A percentile compares a stretch with the other conserved stretches of the same genome.
Conservation (phyloP, 2,329 filamentous ascomycete species). For the Botrytis byssoidea region DNA sequence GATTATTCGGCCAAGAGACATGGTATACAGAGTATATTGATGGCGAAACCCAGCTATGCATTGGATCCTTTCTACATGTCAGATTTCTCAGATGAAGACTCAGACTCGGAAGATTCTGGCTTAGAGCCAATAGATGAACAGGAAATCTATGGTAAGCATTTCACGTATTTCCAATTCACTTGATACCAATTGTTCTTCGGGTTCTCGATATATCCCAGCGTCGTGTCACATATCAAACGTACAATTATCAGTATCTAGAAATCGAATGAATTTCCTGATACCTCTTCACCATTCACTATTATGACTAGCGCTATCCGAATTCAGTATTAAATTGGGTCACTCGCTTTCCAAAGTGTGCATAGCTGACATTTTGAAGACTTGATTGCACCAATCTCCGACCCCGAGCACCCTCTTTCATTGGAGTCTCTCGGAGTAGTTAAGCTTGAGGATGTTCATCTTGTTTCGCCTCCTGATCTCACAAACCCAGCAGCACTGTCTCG, state of each 20-base stretch:
- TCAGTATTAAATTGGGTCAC: background rate
- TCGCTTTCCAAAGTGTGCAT: background rate
- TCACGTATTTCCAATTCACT: background rate
- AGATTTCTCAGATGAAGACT: slow-evolving; percentile 37
- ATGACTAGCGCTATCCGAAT: background rate
- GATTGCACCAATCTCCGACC: slow-evolving; percentile 91
- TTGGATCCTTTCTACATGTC: slow-evolving; percentile 40
- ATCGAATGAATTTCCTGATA: background rate
- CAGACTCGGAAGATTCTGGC: slow-evolving; percentile 52
- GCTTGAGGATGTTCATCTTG: slow-evolving; percentile 86
- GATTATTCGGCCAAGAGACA: slow-evolving; percentile 42
- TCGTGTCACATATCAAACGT: background rate
- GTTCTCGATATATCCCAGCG: background rate
- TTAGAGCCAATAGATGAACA: slow-evolving; percentile 92
- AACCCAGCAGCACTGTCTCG: slow-evolving; percentile 59
- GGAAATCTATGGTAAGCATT: slow-evolving; percentile 79
- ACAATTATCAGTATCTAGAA: background rate
- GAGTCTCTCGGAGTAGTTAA: slow-evolving; percentile 94
- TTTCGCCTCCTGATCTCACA: slow-evolving; percentile 57
- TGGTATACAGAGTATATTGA: slow-evolving; percentile 34
- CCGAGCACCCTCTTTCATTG: slow-evolving; percentile 91
- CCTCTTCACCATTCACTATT: background rate
- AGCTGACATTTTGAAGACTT: slow-evolving; percentile 63
- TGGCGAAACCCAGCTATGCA: slow-evolving; percentile 35
- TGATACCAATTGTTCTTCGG: background rate